These are phyloP conservation scores for Citropsis articulata DNA, from an alignment of 345 rosid species.

Conservation along the genomic window DNA sequence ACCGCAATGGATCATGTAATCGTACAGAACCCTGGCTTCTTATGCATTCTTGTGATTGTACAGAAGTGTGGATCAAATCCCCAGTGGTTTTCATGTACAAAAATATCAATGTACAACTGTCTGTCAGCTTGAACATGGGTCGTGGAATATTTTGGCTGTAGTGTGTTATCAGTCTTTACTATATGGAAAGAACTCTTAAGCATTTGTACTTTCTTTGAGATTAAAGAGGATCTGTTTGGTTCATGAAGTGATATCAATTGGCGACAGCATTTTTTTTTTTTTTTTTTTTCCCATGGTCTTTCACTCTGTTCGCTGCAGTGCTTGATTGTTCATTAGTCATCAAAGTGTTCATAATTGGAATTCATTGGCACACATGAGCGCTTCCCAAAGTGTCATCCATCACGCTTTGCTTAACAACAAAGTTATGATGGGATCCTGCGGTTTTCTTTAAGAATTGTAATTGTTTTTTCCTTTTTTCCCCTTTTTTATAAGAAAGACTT, in stretches of 20 bases:
- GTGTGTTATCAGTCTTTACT: neutral
- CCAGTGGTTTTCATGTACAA: neutral
- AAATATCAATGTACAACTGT: neutral
- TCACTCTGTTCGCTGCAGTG: too few relatives aligned
- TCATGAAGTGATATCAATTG: neutral
- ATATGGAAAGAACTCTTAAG: neutral
- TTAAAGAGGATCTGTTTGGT: neutral
- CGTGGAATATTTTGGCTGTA: neutral
- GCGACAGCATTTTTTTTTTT: too few relatives aligned
- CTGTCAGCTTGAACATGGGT: neutral
- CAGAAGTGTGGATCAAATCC: neutral
- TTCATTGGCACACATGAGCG: too few relatives aligned
- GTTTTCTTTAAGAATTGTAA: too few relatives aligned
- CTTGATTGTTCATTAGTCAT: too few relatives aligned
- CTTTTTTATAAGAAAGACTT: too few relatives aligned
- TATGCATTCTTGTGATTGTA: neutral
- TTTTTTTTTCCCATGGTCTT: too few relatives aligned
- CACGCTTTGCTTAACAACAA: too few relatives aligned
- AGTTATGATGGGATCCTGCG: too few relatives aligned
- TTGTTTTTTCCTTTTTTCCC: too few relatives aligned
- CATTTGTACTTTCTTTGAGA: neutral
- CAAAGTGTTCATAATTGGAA: too few relatives aligned
- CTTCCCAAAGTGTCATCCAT: too few relatives aligned
- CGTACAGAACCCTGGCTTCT: neutral
- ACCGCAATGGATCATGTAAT: neutral